These are phyloP conservation scores for Fraxinus anomala DNA, from an alignment of 257 asterid genomes.

Conservation along the genomic window DNA sequence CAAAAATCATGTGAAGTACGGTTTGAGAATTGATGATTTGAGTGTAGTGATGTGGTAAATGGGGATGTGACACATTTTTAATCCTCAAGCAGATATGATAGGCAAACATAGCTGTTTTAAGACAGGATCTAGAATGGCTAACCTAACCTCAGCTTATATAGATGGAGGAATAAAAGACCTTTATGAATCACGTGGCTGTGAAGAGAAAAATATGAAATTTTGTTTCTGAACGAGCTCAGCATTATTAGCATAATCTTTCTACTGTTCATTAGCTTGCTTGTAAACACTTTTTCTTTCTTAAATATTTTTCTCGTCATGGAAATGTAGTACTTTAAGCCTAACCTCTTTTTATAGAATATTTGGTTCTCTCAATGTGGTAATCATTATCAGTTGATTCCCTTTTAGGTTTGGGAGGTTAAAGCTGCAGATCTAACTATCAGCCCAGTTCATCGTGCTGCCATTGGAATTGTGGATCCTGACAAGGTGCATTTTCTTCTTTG, in stretches of 20 bases:
- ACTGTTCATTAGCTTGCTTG: no score
- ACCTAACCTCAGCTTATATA: no score
- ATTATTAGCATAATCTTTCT: not conserved
- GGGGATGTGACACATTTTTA: not conserved
- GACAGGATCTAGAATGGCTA: not conserved
- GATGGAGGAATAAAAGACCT: no score
- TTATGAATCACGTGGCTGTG: not conserved
- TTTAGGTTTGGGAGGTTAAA: slow-evolving; percentile 98
- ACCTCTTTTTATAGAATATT: not conserved
- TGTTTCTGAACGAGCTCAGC: not conserved
- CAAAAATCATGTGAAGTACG: not conserved
- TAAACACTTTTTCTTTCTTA: no score
- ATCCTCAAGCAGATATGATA: not conserved
- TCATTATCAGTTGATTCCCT: slow-evolving; percentile 7
- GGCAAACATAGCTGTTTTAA: not conserved
- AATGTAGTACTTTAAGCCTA: not conserved
- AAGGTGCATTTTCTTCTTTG: slow-evolving; percentile 48
- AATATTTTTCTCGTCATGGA: no score
- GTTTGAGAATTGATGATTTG: not conserved
- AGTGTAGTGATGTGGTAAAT: not conserved
- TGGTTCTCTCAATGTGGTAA: not conserved
- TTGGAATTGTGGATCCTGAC: slow-evolving; percentile 73
- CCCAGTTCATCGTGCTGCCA: slow-evolving; percentile 96
- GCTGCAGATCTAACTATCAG: slow-evolving; percentile 98
- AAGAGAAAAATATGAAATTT: no score